Base-by-base conservation (phyloP, 1,284 basidiomycete species). In the Ceratorhiza oryzae-sativae region DNA sequence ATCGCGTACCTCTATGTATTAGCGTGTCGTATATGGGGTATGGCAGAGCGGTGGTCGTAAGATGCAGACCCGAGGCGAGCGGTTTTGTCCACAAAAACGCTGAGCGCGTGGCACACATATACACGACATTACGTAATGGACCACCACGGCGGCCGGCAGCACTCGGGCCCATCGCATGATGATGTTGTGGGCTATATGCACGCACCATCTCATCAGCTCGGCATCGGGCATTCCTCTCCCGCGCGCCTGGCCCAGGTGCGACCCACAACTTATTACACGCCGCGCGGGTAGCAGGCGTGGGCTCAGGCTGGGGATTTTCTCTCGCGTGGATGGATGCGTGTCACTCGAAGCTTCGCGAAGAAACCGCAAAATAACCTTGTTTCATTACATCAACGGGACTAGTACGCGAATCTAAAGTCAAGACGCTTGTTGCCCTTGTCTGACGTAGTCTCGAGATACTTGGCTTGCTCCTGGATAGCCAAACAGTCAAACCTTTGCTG, bases 351-450 rank as follows among this genome's bases (percentile, higher is more conserved):
- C 36, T 45, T 45, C 42, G 9, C 42, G 42, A 45, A 45, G 42
- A 18, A 45, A n/a, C n/a, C n/a, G n/a, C n/a, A n/a, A n/a, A n/a
- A n/a, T n/a, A n/a, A n/a, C n/a, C 42, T 10, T 45, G 10, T 49
- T 27, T 27, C 20, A 49, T 23, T 27, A 49, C 48, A 49, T 39
- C 36, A 39, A 39, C 6, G 6, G 34, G 23, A 48, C 49, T 49
- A 67, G 34, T 67, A 67, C 20, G 63, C 63, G 30, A 67, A 67
- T 42, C 63, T 67, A 55, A 67, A 67, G n/a, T 67, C 63, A 42
- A 67, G 48, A 23, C 65, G 65, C 41, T 68, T 68, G 20, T 68
- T 68, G 23, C 65, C 65, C 41, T 68, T 68, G 34, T 68, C 65
- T 13, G 36, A n/a, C 2, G 65, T 68, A 2, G 49, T 56, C 42